A percentile compares a stretch with the other conserved stretches of the same genome.
phyloP scores from a whole-genome alignment of 257 asterid genomes.

The Cruciata laevipes region DNA sequence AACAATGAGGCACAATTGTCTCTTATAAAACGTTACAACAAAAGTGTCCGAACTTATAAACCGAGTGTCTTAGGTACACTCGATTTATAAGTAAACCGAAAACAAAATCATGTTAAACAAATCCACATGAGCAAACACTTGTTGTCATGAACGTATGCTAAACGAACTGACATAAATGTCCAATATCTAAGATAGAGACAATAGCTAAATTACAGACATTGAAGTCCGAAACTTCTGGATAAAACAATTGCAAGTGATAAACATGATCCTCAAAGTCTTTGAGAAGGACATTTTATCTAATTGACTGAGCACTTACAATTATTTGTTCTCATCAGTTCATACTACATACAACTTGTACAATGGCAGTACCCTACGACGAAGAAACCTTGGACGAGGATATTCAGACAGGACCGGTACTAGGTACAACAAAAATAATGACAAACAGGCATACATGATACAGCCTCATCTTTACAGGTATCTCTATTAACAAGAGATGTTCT shows the following conservation, averaged over 20 bases:
- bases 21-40: background rate
- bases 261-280: background rate
- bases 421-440: constrained; percentile 9
- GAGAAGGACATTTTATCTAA: background rate
- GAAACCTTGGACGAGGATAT: background rate
- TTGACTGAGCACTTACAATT: background rate
- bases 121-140: background rate
- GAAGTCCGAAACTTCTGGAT: background rate
- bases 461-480: constrained; percentile 23
- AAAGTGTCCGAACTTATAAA: too few species aligned
- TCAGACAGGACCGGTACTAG: constrained; percentile 8
- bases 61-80: too few species aligned
- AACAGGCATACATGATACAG: constrained; percentile 1
- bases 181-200: background rate
- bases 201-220: background rate
- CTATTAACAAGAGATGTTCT: constrained; percentile 9
- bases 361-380: background rate
- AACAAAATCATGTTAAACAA: too few species aligned
- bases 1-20: background rate
- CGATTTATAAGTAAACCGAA: too few species aligned
- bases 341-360: background rate
- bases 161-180: background rate
- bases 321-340: background rate
- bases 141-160: background rate
- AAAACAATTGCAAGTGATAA: background rate